A percentile compares a stretch with the other conserved stretches of the same genome.
Evolutionary conservation across 2,329 filamentous ascomycete species (phyloP).

Genomic region (Colletotrichum chrysophilum): DNA sequence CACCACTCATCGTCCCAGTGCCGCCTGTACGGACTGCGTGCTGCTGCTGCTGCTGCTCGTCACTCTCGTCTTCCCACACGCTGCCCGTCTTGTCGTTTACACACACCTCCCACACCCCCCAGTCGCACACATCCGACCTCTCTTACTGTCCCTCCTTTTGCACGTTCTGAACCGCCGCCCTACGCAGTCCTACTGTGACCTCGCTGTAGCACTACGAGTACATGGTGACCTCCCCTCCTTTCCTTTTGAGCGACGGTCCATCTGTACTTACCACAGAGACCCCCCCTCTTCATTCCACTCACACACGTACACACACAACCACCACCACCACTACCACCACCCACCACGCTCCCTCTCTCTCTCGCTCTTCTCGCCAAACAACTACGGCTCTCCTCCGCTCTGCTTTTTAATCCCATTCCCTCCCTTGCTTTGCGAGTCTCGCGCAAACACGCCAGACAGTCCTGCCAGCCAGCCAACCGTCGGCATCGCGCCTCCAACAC

Average conservation of each 20-base stretch:
- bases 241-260: not conserved
- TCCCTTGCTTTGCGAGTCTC: not conserved
- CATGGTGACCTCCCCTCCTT: slow-evolving; percentile 1
- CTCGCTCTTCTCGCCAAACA: not conserved
- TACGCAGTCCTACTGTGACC: slow-evolving; percentile 13
- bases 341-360: not conserved
- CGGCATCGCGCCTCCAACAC: not conserved
- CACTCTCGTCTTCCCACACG: not conserved
- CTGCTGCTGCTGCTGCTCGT: not conserved
- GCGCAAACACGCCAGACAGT: not conserved
- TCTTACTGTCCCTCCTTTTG: slow-evolving; percentile 10
- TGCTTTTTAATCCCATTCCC: not conserved
- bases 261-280: slow-evolving; percentile 12
- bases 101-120: not conserved
- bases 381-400: not conserved
- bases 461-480: not conserved
- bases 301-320: not conserved
- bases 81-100: not conserved
- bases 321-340: not conserved
- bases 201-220: not conserved
- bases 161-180: slow-evolving; percentile 16
- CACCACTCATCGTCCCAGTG: not conserved
- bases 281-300: not conserved
- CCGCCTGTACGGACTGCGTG: not conserved
- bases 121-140: not conserved